Evolutionary conservation across 1,284 basidiomycete genomes (phyloP), one percentile per base, ranked within the genome.

Genomic region (Malassezia sympodialis): DNA sequence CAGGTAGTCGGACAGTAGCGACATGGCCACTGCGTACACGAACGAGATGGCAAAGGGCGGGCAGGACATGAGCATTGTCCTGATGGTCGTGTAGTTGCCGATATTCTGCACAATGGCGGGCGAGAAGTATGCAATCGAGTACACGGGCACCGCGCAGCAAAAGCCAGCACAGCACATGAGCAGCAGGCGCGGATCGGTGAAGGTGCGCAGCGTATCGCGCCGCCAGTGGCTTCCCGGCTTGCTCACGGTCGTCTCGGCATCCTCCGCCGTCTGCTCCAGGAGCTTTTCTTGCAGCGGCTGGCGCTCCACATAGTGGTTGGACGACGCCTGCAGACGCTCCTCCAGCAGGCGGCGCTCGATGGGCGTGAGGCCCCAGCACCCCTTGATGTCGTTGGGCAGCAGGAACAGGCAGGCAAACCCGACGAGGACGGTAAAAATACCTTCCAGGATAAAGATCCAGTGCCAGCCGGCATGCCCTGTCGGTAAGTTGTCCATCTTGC

Each of bases 401-500:
- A 69, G 52, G n/a, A 56, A 65, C 37, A 65, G 47, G 47, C 58
- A 62, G 1, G 40, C 12, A 8, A 69, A 10, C n/a, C 62, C 70
- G 27, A 68, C 62, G 5, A 69, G 30, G 17, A 68, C 51, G 2
- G 70, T 72, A 39, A 66, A 59, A 12, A 66, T 54, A 1, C 68
- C 70, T 40, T 72, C 68, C 2, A 71, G 40, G 49, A 71, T 64
- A 51, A 71, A 71, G 26, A 72, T 62, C 62, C 60, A 68, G 0
- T 37, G 46, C 67, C 66, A 72, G 21, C 64, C 62, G 8, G n/a
- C n/a, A 11, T 56, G 27, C 5, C 62, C 64, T 0, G 48, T 45
- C 14, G 32, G 15, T 10, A 52, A 43, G 15, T 48, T 53, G 4
- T 63, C 61, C 60, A 70, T 64, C 14, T 65, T 57, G 15, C 53